Evolutionary conservation across 345 rosid species (phyloP).

Genomic region (Gossypium ekmanianum): DNA sequence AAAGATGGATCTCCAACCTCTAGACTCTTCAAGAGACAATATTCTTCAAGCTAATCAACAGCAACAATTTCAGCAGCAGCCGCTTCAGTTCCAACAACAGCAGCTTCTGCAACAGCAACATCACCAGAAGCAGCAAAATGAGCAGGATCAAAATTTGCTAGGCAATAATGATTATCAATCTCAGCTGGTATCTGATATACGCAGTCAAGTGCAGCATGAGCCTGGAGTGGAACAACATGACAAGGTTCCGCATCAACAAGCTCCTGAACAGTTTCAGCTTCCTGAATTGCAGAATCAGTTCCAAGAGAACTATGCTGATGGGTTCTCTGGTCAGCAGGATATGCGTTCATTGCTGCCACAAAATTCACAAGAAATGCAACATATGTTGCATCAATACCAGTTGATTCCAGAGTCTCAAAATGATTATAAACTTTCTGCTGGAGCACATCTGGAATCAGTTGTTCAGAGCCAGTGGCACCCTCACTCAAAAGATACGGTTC

Average conservation of each 20-base stretch:
- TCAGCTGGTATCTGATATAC: constrained; percentile 50
- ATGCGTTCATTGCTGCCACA: constrained; percentile 41
- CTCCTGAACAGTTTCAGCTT: constrained; percentile 55
- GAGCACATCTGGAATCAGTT: constrained; percentile 47
- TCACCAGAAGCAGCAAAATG: constrained; percentile 48
- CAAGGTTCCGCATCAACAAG: constrained; percentile 48
- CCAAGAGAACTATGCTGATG: constrained; percentile 56
- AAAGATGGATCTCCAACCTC: constrained; percentile 49
- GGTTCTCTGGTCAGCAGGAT: constrained; percentile 44
- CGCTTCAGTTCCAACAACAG: constrained; percentile 55
- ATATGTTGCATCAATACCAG: constrained; percentile 49
- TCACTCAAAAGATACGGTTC: constrained; percentile 50
- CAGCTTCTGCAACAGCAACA: constrained; percentile 55
- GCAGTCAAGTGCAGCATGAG: constrained; percentile 57
- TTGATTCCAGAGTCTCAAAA: constrained; percentile 49
- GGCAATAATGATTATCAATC: constrained; percentile 52
- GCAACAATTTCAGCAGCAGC: constrained; percentile 58
- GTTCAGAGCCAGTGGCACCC: constrained; percentile 60
- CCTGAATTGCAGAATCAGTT: constrained; percentile 65
- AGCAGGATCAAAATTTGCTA: constrained; percentile 17
- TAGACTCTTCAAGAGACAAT: constrained; percentile 43
- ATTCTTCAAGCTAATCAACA: constrained; percentile 55
- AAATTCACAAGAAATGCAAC: constrained; percentile 60
- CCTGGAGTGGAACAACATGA: constrained; percentile 53
- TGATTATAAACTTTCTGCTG: constrained; percentile 45